phyloP scores from a whole-genome alignment of 1,139 yeast species.

The Torulaspora pretoriensis region DNA sequence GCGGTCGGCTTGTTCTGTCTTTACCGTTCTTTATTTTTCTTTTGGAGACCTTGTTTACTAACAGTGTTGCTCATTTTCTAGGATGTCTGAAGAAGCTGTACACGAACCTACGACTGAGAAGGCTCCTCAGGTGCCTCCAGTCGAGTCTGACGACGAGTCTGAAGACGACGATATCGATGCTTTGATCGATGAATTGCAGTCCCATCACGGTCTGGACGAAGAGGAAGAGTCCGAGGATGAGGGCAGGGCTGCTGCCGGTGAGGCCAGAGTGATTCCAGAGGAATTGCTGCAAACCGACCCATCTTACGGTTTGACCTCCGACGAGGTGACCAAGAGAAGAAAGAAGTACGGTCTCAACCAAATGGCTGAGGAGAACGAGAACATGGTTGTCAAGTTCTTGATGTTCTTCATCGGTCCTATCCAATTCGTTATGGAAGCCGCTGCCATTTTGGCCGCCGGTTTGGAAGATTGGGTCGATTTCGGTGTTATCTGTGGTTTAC shows the following conservation, averaged over 20 bases:
- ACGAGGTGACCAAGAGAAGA: slow-evolving; percentile 81
- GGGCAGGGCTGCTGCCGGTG: slow-evolving; percentile 41
- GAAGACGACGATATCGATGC: slow-evolving; percentile 84
- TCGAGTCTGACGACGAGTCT: slow-evolving; percentile 41
- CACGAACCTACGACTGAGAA: slow-evolving; percentile 39
- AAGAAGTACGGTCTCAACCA: slow-evolving; percentile 92
- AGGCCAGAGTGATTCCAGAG: slow-evolving; percentile 73
- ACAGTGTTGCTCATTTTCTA: not conserved
- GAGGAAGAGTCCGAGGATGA: slow-evolving; percentile 44
- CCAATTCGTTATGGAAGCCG: slow-evolving; percentile 99
- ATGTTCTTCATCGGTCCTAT: slow-evolving; percentile 97
- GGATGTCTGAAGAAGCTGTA: slow-evolving; percentile 31
- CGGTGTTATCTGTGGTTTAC: slow-evolving; percentile 92
- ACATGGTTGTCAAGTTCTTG: slow-evolving; percentile 74
- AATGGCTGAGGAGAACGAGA: slow-evolving; percentile 92
- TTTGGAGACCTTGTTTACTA: slow-evolving; percentile 1
- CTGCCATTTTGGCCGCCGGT: slow-evolving; percentile 97
- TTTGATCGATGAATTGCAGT: slow-evolving; percentile 83
- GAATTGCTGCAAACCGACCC: slow-evolving; percentile 87
- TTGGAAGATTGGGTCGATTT: slow-evolving; percentile 98
- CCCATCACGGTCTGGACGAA: slow-evolving; percentile 64
- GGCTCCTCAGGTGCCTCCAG: slow-evolving; percentile 37
- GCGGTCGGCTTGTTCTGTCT: not conserved
- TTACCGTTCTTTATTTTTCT: not conserved
- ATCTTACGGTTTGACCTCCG: slow-evolving; percentile 69